These are phyloP conservation scores for Iberis pinnata DNA, from an alignment of 345 rosid species.

Conservation along the genomic window DNA sequence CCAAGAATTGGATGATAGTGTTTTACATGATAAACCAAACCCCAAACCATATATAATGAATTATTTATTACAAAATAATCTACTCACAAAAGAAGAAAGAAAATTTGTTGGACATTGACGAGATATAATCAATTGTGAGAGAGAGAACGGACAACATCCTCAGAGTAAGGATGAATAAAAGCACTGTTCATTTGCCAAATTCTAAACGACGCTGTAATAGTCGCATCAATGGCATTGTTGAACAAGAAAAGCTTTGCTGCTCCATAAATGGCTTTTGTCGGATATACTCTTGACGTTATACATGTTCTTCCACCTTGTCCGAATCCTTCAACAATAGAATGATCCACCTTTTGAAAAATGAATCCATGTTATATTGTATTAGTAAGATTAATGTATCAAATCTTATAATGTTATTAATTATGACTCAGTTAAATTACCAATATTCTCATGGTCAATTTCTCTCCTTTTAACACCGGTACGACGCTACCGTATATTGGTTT, in stretches of 20 bases:
- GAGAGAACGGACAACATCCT: not conserved
- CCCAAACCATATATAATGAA: slow-evolving; percentile 8
- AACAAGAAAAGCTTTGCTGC: slow-evolving; percentile 52
- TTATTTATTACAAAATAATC: slow-evolving; percentile 1
- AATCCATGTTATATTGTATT: not conserved
- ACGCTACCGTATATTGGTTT: slow-evolving; percentile 42
- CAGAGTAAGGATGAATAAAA: slow-evolving; percentile 42
- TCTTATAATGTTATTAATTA: too few species aligned
- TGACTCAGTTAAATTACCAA: slow-evolving; percentile 30
- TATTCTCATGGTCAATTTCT: slow-evolving; percentile 52
- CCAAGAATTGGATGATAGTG: not conserved
- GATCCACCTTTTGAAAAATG: slow-evolving; percentile 41
- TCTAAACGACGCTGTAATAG: slow-evolving; percentile 42
- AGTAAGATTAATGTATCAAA: too few species aligned
- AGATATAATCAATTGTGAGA: slow-evolving; percentile 12
- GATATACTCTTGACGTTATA: slow-evolving; percentile 59
- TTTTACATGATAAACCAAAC: not conserved
- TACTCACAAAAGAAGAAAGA: not conserved
- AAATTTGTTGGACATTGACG: not conserved
- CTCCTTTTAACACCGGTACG: slow-evolving; percentile 60
- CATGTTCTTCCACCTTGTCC: slow-evolving; percentile 71
- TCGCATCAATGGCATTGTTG: slow-evolving; percentile 54
- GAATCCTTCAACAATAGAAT: slow-evolving; percentile 63
- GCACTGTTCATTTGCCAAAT: slow-evolving; percentile 68
- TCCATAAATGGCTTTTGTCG: slow-evolving; percentile 60